Conservation (phyloP, 805 yeast genomes). For the Grigorovia humatica region DNA sequence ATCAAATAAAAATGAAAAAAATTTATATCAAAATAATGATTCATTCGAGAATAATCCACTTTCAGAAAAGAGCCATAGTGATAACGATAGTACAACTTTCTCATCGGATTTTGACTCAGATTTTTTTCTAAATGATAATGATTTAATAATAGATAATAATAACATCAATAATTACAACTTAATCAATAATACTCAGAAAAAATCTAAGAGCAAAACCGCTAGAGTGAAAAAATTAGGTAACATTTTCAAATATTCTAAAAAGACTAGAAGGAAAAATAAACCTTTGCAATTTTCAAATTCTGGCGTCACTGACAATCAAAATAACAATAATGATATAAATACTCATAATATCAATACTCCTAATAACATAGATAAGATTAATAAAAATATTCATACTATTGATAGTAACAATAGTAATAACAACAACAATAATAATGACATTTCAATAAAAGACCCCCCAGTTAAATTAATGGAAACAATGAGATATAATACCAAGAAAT, state of each 20-base stretch:
- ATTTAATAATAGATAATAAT: no score
- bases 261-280: background rate
- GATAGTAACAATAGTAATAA: background rate
- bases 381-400: background rate
- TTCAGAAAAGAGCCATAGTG: no score
- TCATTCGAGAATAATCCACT: no score
- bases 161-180: no score
- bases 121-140: no score
- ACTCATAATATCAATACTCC: no score
- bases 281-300: background rate
- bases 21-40: no score
- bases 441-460: background rate
- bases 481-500: constrained; percentile 12
- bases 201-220: background rate
- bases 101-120: no score
- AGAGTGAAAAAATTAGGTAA: constrained; percentile 2
- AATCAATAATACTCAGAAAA: background rate
- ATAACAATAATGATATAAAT: no score
- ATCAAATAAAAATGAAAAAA: no score
- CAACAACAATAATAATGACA: background rate
- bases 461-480: constrained; percentile 21
- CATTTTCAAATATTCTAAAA: background rate
- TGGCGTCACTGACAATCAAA: background rate
- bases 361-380: background rate
- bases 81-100: no score